Percentiles rank a stretch among this genome's conserved stretches.
Conservation (phyloP, 768 basidiomycete genomes). For the Hydnum rufescens region DNA sequence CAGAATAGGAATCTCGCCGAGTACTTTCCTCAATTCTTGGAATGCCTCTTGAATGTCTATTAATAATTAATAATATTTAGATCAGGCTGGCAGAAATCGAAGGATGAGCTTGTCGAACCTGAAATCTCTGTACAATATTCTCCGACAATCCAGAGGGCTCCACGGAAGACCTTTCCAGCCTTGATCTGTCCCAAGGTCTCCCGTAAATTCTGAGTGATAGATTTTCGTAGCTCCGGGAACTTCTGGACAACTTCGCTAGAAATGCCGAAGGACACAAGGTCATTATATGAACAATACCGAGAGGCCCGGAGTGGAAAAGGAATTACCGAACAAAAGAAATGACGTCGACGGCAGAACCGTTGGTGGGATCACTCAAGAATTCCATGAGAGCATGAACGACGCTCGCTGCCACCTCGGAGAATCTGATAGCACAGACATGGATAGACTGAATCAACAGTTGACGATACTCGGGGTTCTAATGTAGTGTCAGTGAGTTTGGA, state of each 20-base stretch:
- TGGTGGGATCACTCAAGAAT: slow-evolving; percentile 86
- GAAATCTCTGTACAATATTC: slow-evolving; percentile 57
- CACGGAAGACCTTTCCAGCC: slow-evolving; percentile 91
- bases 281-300: neutral
- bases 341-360: slow-evolving; percentile 87
- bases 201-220: slow-evolving; percentile 73
- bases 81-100: neutral
- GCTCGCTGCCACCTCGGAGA: slow-evolving; percentile 89
- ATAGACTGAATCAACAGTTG: slow-evolving; percentile 95
- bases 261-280: neutral
- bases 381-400: slow-evolving; percentile 90
- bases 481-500: neutral
- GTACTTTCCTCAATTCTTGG: slow-evolving; percentile 57
- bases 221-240: slow-evolving; percentile 67
- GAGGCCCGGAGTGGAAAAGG: slow-evolving; percentile 17
- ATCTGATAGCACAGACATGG: slow-evolving; percentile 87
- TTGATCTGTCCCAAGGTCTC: slow-evolving; percentile 71
- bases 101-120: slow-evolving; percentile 15
- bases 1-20: slow-evolving; percentile 95
- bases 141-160: slow-evolving; percentile 94
- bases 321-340: slow-evolving; percentile 56
- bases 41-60: slow-evolving; percentile 52
- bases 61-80: too few species aligned
- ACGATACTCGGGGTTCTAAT: slow-evolving; percentile 78
- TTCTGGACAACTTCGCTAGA: slow-evolving; percentile 87